Evolutionary conservation across 139 green algal genomes (phyloP), one percentile per base, ranked within the genome.

Genomic region (Mychonastes homosphaera): DNA sequence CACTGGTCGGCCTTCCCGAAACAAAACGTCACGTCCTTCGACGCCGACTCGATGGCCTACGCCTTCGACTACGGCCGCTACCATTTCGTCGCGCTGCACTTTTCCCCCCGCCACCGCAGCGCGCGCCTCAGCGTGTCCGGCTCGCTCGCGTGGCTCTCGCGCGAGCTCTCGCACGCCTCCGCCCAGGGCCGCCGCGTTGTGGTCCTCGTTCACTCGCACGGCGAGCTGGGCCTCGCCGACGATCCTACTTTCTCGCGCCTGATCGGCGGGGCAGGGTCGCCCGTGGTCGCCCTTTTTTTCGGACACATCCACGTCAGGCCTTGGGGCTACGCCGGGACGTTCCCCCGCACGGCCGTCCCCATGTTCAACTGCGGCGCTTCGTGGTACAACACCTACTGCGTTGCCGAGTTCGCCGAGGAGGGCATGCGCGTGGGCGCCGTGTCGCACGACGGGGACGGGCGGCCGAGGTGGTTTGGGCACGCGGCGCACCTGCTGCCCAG

Each of bases 311-410:
- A 67, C 41, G 54, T 67, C 51, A 59, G 50, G 29, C 61, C 61
- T 7, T 67, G 61, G 61, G 61, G 61, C 28, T 46, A 56, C 29
- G 49, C 40, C 2, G 61, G 61, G 6, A 52, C 44, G 30, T 67
- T 39, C 38, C 50, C 50, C 21, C 44, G 46, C 51, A 67, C 61
- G 2, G 61, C 35, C 26, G 51, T 67, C 6, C 61, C 61, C 10
- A 67, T 67, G 50, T 67, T 61, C 40, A 67, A 67, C 61, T 67
- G 61, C 32, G 61, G 61, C 1, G 61, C 61, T 3, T 45, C 36
- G 21, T 67, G 61, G 61, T 67, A 67, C 40, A 44, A 61, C 27
- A 51, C 61, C 29, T 67, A 50, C 36, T 67, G 61, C 48, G 52
- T 39, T 35, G 61, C 61, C 3, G 61, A 67, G 61, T 67, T 67